phyloP scores from a whole-genome alignment of 352 stramenopile genomes.

The Pythium brachiatum region DNA sequence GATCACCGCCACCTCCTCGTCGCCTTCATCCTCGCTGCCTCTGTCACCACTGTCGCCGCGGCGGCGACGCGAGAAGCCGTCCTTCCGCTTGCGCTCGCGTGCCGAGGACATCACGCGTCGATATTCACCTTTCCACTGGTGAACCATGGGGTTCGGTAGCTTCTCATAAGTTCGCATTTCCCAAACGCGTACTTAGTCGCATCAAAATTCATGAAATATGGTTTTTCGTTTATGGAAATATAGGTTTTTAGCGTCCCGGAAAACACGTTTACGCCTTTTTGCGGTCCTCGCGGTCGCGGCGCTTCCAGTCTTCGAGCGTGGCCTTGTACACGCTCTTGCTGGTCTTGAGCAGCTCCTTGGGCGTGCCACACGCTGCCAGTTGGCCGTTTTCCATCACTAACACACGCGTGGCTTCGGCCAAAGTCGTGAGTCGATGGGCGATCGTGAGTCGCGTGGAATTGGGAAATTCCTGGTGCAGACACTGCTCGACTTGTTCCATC shows the following conservation, averaged over 20 bases:
- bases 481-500: slow-evolving; percentile 29
- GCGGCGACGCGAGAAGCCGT: slow-evolving; percentile 28
- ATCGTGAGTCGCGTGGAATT: slow-evolving; percentile 94
- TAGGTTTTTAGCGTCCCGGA: no score
- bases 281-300: slow-evolving; percentile 7
- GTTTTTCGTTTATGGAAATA: no score
- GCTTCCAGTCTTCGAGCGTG: slow-evolving; percentile 58
- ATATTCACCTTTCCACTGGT: not conserved
- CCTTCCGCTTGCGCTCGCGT: slow-evolving; percentile 17
- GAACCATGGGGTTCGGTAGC: not conserved
- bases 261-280: slow-evolving; percentile 9
- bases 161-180: slow-evolving; percentile 15
- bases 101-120: not conserved
- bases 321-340: slow-evolving; percentile 47
- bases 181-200: slow-evolving; percentile 14
- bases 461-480: slow-evolving; percentile 22
- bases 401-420: slow-evolving; percentile 95
- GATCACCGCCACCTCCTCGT: slow-evolving; percentile 24
- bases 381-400: slow-evolving; percentile 94
- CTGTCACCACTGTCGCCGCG: slow-evolving; percentile 14
- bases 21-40: slow-evolving; percentile 16
- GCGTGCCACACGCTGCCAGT: slow-evolving; percentile 86
- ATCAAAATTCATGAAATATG: no score
- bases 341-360: slow-evolving; percentile 77
- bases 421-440: slow-evolving; percentile 95